A percentile compares a stretch with the other conserved stretches of the same genome.
Conservation (phyloP, 1,284 basidiomycete species). For the Cystobasidium sp. region DNA sequence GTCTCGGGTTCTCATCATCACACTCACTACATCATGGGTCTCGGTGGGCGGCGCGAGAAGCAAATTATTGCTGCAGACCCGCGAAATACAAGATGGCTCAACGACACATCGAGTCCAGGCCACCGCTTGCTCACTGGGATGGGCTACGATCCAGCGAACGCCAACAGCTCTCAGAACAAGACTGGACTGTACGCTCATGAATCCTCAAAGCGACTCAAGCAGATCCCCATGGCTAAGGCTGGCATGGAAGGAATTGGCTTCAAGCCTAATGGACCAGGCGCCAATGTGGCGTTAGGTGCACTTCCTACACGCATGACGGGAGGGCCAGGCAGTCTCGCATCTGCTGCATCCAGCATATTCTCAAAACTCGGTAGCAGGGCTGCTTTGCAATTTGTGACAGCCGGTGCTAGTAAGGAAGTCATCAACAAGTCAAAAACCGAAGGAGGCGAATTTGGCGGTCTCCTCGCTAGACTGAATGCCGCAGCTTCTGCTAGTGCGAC, state of each 20-base stretch:
- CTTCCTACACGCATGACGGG: conserved; percentile 13
- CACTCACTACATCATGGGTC: conserved; percentile 19
- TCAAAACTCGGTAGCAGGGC: conserved; percentile 42
- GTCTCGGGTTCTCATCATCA: background rate
- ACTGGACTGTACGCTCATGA: conserved; percentile 31
- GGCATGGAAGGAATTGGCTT: conserved; percentile 43
- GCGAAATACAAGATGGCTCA: conserved; percentile 52
- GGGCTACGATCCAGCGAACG: conserved; percentile 51
- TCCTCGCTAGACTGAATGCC: conserved; percentile 42
- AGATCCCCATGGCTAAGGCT: conserved; percentile 34
- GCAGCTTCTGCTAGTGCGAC: conserved; percentile 33
- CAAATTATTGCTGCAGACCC: conserved; percentile 47
- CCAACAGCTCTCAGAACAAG: conserved; percentile 23
- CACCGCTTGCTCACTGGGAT: conserved; percentile 52
- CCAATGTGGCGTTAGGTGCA: conserved; percentile 26
- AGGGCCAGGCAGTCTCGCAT: conserved; percentile 24
- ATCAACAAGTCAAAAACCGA: conserved; percentile 43
- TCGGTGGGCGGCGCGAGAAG: conserved; percentile 41
- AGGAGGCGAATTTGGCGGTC: conserved; percentile 43
- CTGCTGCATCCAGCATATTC: conserved; percentile 41
- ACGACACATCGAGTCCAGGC: conserved; percentile 50
- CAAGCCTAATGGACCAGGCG: conserved; percentile 35
- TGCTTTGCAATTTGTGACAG: conserved; percentile 44
- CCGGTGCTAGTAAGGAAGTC: conserved; percentile 38
- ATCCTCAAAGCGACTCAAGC: conserved; percentile 29